A percentile compares a stretch with the other conserved stretches of the same genome.
These are phyloP conservation scores for Phytophthora cajani DNA, from an alignment of 352 stramenopile species.

Conservation along the genomic window DNA sequence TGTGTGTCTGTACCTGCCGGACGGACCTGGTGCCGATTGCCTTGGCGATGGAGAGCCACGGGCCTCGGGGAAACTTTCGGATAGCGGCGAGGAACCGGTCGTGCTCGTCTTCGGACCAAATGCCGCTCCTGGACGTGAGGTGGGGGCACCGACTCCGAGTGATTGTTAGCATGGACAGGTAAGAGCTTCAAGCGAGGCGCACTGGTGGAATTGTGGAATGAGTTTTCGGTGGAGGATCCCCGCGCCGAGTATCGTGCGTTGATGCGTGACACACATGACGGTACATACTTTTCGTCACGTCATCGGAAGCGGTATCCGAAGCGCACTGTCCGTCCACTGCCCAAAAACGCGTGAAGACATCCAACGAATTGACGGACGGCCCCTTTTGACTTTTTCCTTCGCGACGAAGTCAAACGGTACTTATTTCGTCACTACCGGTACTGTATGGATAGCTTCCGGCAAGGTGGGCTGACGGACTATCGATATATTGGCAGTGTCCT, in stretches of 20 bases:
- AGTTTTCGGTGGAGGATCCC: background rate
- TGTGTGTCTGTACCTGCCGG: constrained; percentile 72
- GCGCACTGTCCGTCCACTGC: constrained; percentile 1
- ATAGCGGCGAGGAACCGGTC: constrained; percentile 62
- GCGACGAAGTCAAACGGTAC: background rate
- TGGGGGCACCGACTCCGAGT: background rate
- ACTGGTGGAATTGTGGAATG: background rate
- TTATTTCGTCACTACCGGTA: too few species aligned
- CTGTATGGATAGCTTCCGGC: background rate
- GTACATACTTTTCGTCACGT: background rate
- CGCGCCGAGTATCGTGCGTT: background rate
- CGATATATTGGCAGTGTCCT: too few species aligned
- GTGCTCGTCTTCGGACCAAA: constrained; percentile 69
- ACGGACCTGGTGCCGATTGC: constrained; percentile 54
- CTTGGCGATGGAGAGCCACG: constrained; percentile 51
- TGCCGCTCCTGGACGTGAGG: constrained; percentile 18
- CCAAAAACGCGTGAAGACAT: background rate
- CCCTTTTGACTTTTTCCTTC: background rate
- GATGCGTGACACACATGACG: background rate
- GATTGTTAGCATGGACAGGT: background rate
- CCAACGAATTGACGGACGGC: background rate
- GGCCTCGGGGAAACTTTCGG: constrained; percentile 48
- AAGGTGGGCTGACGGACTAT: background rate
- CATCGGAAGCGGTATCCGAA: background rate
- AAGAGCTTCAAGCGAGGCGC: background rate